Evolutionary conservation across 2,329 filamentous ascomycete genomes (phyloP).

Genomic region (Penicillium griseofulvum): DNA sequence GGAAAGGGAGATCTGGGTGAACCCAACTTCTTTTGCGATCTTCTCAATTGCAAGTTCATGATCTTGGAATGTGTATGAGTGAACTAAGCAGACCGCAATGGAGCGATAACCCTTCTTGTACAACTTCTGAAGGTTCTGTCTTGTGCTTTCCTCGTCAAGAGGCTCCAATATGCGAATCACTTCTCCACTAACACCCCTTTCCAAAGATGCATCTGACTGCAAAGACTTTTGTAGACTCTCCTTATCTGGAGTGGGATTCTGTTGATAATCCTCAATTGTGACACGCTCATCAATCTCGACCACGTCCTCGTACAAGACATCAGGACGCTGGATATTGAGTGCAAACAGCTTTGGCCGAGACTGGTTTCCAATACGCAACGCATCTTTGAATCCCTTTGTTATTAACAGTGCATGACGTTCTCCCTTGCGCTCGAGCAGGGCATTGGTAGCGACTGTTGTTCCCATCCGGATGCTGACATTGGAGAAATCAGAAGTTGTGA

Average conservation of each 20-base stretch:
- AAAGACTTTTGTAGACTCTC: background rate
- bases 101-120: constrained; percentile 36
- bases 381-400: constrained; percentile 78
- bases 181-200: constrained; percentile 57
- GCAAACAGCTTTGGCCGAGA: constrained; percentile 83
- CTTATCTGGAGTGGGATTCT: constrained; percentile 66
- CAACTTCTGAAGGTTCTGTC: constrained; percentile 57
- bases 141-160: constrained; percentile 53
- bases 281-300: constrained; percentile 47
- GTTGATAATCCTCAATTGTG: constrained; percentile 40
- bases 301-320: constrained; percentile 40
- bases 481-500: constrained; percentile 23
- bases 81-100: constrained; percentile 59
- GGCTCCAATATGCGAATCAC: constrained; percentile 64
- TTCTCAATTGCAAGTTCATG: constrained; percentile 74
- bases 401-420: constrained; percentile 79
- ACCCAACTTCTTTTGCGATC: constrained; percentile 73
- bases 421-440: constrained; percentile 79
- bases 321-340: constrained; percentile 75
- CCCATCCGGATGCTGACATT: constrained; percentile 76
- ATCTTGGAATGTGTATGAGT: constrained; percentile 80
- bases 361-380: constrained; percentile 83
- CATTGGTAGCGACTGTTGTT: constrained; percentile 87
- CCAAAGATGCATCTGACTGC: constrained; percentile 9
- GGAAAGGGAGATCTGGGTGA: constrained; percentile 65